A percentile compares a stretch with the other conserved stretches of the same genome.
Conservation (phyloP, 2,329 filamentous ascomycete species). For the Lachnum nothofagi region DNA sequence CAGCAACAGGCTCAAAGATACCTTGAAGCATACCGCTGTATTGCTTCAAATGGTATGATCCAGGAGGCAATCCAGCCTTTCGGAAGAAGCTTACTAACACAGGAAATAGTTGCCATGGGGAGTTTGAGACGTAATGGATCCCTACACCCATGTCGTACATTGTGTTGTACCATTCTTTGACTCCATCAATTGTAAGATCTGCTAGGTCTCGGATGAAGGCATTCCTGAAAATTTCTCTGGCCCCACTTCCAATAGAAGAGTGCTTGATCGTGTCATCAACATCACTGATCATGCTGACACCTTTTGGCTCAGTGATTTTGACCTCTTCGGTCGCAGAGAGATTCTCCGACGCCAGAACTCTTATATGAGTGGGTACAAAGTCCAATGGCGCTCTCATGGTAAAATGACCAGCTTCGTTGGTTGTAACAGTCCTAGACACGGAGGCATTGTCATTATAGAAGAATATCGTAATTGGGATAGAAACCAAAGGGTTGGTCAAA, state of each 20-base stretch:
- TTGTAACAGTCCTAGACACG: slow-evolving; percentile 76
- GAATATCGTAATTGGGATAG: slow-evolving; percentile 80
- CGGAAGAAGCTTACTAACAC: slow-evolving; percentile 82
- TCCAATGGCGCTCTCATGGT: slow-evolving; percentile 71
- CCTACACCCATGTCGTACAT: slow-evolving; percentile 76
- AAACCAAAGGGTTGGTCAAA: slow-evolving; percentile 73
- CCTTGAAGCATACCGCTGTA: slow-evolving; percentile 97
- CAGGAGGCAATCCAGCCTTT: slow-evolving; percentile 71
- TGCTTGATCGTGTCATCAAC: slow-evolving; percentile 97
- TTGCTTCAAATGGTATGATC: slow-evolving; percentile 91
- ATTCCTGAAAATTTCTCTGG: slow-evolving; percentile 92
- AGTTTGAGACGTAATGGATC: slow-evolving; percentile 98
- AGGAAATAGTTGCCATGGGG: slow-evolving; percentile 94
- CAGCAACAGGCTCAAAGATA: slow-evolving; percentile 94
- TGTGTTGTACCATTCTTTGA: slow-evolving; percentile 80
- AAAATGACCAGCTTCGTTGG: slow-evolving; percentile 88
- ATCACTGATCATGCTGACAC: slow-evolving; percentile 91
- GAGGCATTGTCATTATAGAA: slow-evolving; percentile 86
- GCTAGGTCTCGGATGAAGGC: slow-evolving; percentile 83
- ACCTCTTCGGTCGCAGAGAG: slow-evolving; percentile 78
- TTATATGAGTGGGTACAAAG: slow-evolving; percentile 84
- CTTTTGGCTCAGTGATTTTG: slow-evolving; percentile 67
- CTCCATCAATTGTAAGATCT: slow-evolving; percentile 79
- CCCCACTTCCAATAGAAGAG: slow-evolving; percentile 81
- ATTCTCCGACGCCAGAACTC: slow-evolving; percentile 79